These are phyloP conservation scores for Clonostachys solani DNA, from an alignment of 2,329 filamentous ascomycete genomes.

Conservation along the genomic window DNA sequence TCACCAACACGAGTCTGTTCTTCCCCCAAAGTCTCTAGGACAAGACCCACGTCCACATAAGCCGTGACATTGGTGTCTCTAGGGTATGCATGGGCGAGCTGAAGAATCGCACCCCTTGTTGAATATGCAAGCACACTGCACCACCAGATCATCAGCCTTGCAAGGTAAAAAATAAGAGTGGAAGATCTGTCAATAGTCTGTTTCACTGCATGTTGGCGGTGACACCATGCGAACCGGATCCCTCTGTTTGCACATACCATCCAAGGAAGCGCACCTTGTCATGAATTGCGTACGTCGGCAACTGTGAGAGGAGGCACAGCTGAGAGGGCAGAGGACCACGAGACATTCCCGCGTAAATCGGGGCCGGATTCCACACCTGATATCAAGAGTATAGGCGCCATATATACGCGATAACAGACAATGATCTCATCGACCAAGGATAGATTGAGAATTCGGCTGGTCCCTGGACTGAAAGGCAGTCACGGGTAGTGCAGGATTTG, in stretches of 20 bases:
- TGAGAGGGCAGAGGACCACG: constrained; percentile 59
- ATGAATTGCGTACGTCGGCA: constrained; percentile 45
- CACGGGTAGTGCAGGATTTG: no score
- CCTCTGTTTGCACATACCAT: constrained; percentile 59
- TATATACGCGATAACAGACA: no score
- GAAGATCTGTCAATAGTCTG: neutral
- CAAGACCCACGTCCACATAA: constrained; percentile 65
- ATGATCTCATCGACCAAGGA: no score
- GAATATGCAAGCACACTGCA: constrained; percentile 47
- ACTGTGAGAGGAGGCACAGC: constrained; percentile 59
- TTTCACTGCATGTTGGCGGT: neutral
- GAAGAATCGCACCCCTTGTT: constrained; percentile 53
- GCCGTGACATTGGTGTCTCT: constrained; percentile 39
- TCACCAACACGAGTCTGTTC: constrained; percentile 68
- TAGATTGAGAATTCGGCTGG: no score
- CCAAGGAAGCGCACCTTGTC: constrained; percentile 90
- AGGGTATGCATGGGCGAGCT: constrained; percentile 65
- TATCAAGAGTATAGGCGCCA: no score
- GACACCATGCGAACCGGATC: neutral
- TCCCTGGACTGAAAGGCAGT: no score
- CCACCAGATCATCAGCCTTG: neutral
- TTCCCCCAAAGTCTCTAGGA: constrained; percentile 61
- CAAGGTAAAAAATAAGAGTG: neutral
- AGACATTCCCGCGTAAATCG: constrained; percentile 32
- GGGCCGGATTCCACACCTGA: neutral